These are phyloP conservation scores for Auricularia auricula-judae DNA, from an alignment of 768 basidiomycete species.

Conservation along the genomic window DNA sequence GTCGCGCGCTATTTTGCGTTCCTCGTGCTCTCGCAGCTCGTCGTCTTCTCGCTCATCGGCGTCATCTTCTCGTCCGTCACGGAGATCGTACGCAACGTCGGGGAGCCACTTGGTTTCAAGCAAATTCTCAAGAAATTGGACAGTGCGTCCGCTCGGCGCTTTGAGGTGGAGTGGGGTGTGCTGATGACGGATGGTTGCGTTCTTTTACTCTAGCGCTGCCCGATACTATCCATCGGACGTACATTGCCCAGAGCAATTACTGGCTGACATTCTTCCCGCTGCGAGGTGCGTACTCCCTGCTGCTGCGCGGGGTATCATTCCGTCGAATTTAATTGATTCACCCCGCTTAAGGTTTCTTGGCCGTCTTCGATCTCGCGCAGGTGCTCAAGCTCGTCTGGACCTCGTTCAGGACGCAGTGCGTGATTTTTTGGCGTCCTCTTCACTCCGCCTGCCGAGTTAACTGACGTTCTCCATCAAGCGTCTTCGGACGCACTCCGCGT, in stretches of 20 bases:
- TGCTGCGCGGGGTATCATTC: too few species aligned
- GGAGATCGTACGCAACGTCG: slow-evolving; percentile 37
- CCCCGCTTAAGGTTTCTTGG: slow-evolving; percentile 73
- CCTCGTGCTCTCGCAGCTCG: slow-evolving; percentile 84
- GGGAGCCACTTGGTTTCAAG: slow-evolving; percentile 32
- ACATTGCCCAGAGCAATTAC: slow-evolving; percentile 83
- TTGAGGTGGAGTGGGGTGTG: neutral
- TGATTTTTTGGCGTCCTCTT: slow-evolving; percentile 13
- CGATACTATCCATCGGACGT: slow-evolving; percentile 67
- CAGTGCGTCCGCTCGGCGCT: slow-evolving; percentile 19
- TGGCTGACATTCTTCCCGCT: slow-evolving; percentile 87
- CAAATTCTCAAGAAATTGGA: slow-evolving; percentile 35
- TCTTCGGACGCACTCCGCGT: slow-evolving; percentile 78
- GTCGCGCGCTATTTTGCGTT: slow-evolving; percentile 89
- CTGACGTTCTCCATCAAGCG: neutral
- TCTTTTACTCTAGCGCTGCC: slow-evolving; percentile 43
- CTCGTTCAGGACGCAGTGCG: slow-evolving; percentile 58
- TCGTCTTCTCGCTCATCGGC: slow-evolving; percentile 89
- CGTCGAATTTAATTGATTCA: neutral
- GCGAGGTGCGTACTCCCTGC: slow-evolving; percentile 30
- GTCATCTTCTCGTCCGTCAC: slow-evolving; percentile 63
- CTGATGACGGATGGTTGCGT: neutral
- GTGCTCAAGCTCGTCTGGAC: slow-evolving; percentile 81
- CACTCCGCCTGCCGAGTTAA: slow-evolving; percentile 23
- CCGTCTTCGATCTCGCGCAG: slow-evolving; percentile 91